phyloP scores from a whole-genome alignment of 768 basidiomycete species.

The Royoungia palumana region DNA sequence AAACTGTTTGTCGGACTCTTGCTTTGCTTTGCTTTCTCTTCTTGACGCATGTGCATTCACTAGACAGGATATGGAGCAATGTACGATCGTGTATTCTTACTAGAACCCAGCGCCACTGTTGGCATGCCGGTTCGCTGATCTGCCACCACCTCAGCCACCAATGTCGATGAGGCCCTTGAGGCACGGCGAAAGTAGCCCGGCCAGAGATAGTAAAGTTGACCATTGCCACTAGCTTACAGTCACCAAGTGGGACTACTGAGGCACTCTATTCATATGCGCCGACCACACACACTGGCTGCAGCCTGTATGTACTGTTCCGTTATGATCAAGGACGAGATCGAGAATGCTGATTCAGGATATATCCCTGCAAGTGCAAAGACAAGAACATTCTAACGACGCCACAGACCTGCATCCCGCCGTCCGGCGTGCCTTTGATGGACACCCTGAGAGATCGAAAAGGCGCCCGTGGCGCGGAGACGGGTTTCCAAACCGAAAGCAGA shows the following conservation, averaged over 20 bases:
- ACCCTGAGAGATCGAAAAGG: too few species aligned
- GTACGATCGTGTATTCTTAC: slow-evolving; percentile 17
- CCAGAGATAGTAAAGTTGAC: background rate
- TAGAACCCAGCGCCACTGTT: background rate
- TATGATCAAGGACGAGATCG: background rate
- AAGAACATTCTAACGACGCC: slow-evolving; percentile 19
- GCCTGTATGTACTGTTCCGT: too few species aligned
- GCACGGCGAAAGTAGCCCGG: too few species aligned
- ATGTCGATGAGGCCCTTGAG: background rate
- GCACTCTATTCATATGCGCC: background rate
- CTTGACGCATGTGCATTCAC: slow-evolving; percentile 25
- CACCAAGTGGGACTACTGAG: background rate
- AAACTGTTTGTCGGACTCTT: slow-evolving; percentile 9
- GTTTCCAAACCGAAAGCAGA: background rate
- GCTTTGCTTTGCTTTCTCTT: slow-evolving; percentile 12
- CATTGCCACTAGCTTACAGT: background rate
- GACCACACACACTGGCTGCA: too few species aligned
- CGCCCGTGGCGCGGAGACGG: too few species aligned
- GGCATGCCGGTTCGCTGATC: background rate
- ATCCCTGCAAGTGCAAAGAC: slow-evolving; percentile 2
- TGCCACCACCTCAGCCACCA: background rate
- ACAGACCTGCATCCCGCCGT: slow-evolving; percentile 18
- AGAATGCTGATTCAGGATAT: slow-evolving; percentile 3
- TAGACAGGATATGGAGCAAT: slow-evolving; percentile 21
- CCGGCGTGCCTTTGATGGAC: background rate